Conservation (phyloP, 805 yeast genomes). For the Saturnispora dispora region DNA sequence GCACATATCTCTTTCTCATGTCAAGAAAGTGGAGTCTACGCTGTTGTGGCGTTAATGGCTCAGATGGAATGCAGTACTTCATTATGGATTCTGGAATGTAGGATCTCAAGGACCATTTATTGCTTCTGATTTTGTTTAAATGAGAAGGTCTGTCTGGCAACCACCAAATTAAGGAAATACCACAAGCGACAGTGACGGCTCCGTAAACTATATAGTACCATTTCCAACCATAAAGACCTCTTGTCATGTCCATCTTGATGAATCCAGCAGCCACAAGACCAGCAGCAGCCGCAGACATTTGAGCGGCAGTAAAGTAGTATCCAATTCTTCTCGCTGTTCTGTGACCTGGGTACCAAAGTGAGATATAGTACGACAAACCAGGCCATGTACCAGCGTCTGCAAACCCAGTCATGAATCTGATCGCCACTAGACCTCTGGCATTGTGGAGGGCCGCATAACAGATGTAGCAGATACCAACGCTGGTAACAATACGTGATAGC, state of each 20-base stretch:
- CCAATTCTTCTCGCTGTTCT: slow-evolving; percentile 75
- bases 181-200: slow-evolving; percentile 51
- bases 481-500: slow-evolving; percentile 67
- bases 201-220: slow-evolving; percentile 83
- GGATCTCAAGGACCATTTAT: slow-evolving; percentile 15
- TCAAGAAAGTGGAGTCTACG: slow-evolving; percentile 48
- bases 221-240: slow-evolving; percentile 75
- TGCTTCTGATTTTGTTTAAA: slow-evolving; percentile 12
- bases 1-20: slow-evolving; percentile 43
- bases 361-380: slow-evolving; percentile 74
- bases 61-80: slow-evolving; percentile 19
- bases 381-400: slow-evolving; percentile 90
- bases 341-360: slow-evolving; percentile 78
- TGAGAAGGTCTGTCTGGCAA: slow-evolving; percentile 67
- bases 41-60: slow-evolving; percentile 49
- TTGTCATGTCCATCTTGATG: slow-evolving; percentile 65
- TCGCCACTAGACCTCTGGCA: slow-evolving; percentile 55
- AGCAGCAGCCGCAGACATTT: slow-evolving; percentile 80
- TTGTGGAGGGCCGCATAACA: slow-evolving; percentile 59
- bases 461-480: slow-evolving; percentile 69
- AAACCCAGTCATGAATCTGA: slow-evolving; percentile 63
- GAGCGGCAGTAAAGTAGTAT: slow-evolving; percentile 87
- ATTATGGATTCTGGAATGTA: slow-evolving; percentile 16
- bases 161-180: slow-evolving; percentile 68
- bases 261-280: slow-evolving; percentile 84